phyloP scores from a whole-genome alignment of 257 asterid species.

The Nicotiana attenuata region DNA sequence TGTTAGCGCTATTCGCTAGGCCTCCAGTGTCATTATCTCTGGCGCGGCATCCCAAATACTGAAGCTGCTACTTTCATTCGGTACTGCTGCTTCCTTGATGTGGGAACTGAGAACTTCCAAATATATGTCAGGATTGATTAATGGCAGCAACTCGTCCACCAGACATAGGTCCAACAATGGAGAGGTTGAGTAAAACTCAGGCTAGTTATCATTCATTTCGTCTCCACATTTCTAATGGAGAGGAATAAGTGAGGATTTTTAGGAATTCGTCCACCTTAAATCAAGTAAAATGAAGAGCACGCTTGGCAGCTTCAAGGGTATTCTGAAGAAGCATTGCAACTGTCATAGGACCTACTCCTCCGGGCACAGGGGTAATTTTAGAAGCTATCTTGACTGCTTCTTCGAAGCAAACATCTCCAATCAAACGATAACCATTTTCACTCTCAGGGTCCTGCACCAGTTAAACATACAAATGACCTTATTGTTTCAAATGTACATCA shows the following conservation, averaged over 20 bases:
- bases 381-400: slow-evolving; percentile 71
- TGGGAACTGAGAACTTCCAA: neutral
- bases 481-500: slow-evolving; percentile 3
- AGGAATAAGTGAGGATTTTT: neutral
- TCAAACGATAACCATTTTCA: slow-evolving; percentile 62
- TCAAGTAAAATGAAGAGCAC: slow-evolving; percentile 30
- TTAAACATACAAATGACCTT: neutral
- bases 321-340: slow-evolving; percentile 84
- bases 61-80: neutral
- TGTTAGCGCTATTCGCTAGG: neutral
- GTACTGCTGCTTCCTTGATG: neutral
- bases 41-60: neutral
- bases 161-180: neutral
- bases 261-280: neutral
- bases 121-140: neutral
- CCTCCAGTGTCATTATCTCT: neutral
- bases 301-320: slow-evolving; percentile 75
- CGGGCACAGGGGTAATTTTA: slow-evolving; percentile 86
- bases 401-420: slow-evolving; percentile 77
- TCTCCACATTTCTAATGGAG: neutral
- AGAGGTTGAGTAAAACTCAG: neutral
- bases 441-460: slow-evolving; percentile 47
- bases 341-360: slow-evolving; percentile 95
- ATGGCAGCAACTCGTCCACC: neutral
- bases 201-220: neutral